Conservation (phyloP, 192 early-diverging fungal species). For the Gryganskiella cystojenkinii region DNA sequence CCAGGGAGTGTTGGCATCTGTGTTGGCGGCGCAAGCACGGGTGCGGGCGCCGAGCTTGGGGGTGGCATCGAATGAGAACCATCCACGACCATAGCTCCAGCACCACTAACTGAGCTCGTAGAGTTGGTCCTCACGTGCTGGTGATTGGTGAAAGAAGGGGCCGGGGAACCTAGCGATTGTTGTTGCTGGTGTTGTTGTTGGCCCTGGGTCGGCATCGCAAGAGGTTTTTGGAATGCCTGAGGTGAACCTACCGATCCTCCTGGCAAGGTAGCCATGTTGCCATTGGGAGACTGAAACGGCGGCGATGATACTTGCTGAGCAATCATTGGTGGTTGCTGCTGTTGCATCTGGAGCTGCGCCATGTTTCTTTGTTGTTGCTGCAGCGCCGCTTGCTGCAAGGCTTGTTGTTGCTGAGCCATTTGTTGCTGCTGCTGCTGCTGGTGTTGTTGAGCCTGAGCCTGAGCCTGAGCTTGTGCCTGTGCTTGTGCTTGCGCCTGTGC, state of each 20-base stretch:
- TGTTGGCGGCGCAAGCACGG: conserved; percentile 1
- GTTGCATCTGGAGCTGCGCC: conserved; percentile 28
- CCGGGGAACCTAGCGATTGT: conserved; percentile 27
- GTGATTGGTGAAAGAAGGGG: conserved; percentile 9
- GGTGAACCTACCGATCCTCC: background rate
- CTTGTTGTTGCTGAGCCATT: conserved; percentile 4
- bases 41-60: background rate
- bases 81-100: background rate
- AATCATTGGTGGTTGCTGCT: conserved; percentile 18
- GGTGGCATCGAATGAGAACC: background rate
- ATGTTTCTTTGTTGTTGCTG: conserved; percentile 23
- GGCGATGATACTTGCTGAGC: background rate
- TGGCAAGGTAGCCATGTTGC: conserved; percentile 1
- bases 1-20: background rate
- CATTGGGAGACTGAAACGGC: background rate
- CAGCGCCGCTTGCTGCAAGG: conserved; percentile 12
- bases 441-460: conserved; percentile 14
- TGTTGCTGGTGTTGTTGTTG: conserved; percentile 9
- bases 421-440: conserved; percentile 41
- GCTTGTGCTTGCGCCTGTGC: conserved; percentile 14
- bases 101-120: conserved; percentile 13
- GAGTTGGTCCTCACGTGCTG: conserved; percentile 38
- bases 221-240: background rate
- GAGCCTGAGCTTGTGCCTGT: too few species aligned
- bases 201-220: conserved; percentile 1